Percentiles rank a stretch among this genome's conserved stretches.
Evolutionary conservation across 768 basidiomycete species (phyloP).

Genomic region (Serendipita sp.): DNA sequence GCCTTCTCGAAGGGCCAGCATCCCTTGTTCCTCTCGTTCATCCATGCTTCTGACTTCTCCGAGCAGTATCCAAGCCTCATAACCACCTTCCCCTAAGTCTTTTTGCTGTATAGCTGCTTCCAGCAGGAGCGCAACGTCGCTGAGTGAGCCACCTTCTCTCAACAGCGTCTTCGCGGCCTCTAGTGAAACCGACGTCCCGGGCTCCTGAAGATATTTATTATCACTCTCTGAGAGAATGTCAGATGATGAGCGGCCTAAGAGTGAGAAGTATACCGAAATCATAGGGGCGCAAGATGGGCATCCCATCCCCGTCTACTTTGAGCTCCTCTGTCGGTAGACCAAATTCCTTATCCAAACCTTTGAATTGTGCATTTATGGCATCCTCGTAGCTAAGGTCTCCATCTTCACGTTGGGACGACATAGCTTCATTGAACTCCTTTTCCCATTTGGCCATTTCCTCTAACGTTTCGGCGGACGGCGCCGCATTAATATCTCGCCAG

Average conservation of each 20-base stretch:
- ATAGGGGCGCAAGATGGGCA: slow-evolving; percentile 59
- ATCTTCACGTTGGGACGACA: slow-evolving; percentile 49
- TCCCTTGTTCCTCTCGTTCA: slow-evolving; percentile 67
- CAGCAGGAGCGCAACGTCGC: slow-evolving; percentile 70
- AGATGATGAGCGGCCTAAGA: not conserved
- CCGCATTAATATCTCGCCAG: slow-evolving; percentile 24
- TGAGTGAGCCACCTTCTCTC: slow-evolving; percentile 65
- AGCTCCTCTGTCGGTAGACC: slow-evolving; percentile 3
- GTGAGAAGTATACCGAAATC: slow-evolving; percentile 45
- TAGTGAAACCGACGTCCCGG: slow-evolving; percentile 27
- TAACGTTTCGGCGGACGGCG: slow-evolving; percentile 11
- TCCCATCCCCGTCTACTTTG: slow-evolving; percentile 49
- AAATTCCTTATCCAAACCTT: slow-evolving; percentile 36
- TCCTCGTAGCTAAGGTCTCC: slow-evolving; percentile 42
- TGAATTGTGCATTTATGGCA: slow-evolving; percentile 44
- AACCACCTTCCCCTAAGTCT: slow-evolving; percentile 63
- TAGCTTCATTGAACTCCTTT: slow-evolving; percentile 63
- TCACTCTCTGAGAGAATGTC: slow-evolving; percentile 36
- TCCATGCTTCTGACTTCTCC: slow-evolving; percentile 86
- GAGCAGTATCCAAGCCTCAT: slow-evolving; percentile 82
- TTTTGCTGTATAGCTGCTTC: slow-evolving; percentile 82
- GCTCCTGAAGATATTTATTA: slow-evolving; percentile 41
- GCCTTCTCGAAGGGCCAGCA: slow-evolving; percentile 64
- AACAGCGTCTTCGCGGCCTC: slow-evolving; percentile 61
- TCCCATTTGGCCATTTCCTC: slow-evolving; percentile 68